Percentiles rank a stretch among this genome's conserved stretches.
Evolutionary conservation across 495 filamentous ascomycete species (phyloP).

Genomic region (Cercophora sp.): DNA sequence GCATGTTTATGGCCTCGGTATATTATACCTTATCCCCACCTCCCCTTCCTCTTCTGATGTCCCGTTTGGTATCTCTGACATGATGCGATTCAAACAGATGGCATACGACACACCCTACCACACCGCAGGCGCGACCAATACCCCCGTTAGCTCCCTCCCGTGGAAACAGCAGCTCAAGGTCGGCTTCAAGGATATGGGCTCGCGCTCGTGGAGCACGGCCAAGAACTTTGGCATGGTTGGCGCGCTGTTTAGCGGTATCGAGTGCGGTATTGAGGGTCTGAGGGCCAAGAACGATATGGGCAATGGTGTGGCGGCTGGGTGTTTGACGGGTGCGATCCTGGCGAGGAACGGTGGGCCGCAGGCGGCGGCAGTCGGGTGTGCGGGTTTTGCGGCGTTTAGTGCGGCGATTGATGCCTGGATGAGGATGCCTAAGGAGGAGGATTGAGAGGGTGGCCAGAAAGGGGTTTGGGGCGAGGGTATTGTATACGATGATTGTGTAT

Average conservation of each 20-base stretch:
- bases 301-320: slow-evolving; percentile 85
- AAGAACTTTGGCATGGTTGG: slow-evolving; percentile 95
- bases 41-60: background rate
- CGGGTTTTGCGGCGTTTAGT: slow-evolving; percentile 92
- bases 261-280: slow-evolving; percentile 90
- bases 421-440: slow-evolving; percentile 56
- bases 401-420: slow-evolving; percentile 92
- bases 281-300: slow-evolving; percentile 90
- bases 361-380: slow-evolving; percentile 84
- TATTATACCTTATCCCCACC: slow-evolving; percentile 23
- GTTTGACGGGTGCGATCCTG: slow-evolving; percentile 84
- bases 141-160: slow-evolving; percentile 64
- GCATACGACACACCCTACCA: slow-evolving; percentile 35
- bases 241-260: slow-evolving; percentile 83
- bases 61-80: background rate
- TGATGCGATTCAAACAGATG: slow-evolving; percentile 19
- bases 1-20: slow-evolving; percentile 92
- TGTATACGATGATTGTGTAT: no score
- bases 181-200: slow-evolving; percentile 93
- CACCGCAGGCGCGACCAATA: slow-evolving; percentile 34
- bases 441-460: no score
- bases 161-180: slow-evolving; percentile 71
- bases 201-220: slow-evolving; percentile 74
- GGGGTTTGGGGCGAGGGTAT: no score
- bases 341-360: slow-evolving; percentile 84